Base-by-base conservation (phyloP, 805 yeast genomes). In the Candida schatavii region DNA sequence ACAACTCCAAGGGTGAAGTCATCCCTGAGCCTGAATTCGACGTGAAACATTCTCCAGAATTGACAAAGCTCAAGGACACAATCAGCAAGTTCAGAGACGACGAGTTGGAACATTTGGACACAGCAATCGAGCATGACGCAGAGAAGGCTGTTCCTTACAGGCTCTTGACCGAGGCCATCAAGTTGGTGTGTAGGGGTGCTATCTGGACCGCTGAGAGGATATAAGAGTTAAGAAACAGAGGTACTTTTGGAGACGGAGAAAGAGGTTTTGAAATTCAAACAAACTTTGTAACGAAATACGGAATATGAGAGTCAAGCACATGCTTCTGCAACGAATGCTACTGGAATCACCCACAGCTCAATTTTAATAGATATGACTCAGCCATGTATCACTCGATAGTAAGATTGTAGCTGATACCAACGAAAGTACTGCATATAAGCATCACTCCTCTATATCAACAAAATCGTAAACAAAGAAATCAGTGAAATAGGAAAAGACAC, bases 41-140 rank as follows among this genome's bases (percentile, higher is more conserved):
- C 5, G 46, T 57, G 9, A 54, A 50, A 35, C 64, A 65, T 6
- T 74, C 83, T 4, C 70, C 75, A 21, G 95, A 85, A 54, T 58
- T 88, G 35, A 57, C 63, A 3, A 61, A 67, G 1, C 67, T 93
- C 54, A 83, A 79, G 47, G 68, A 74, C 20, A 74, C 78, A 1
- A 83, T 93, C 41, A 80, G 80, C 44, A 71, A 77, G 39, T 93
- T 91, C 60, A 75, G 99, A 58, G 98, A 91, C 58, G 96, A 91
- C 39, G 99, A 91, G 62, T 72, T 91, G 46, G 98, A 91, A 64
- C 99, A 93, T 68, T 73, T 93, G 51, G 88, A 93, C 51, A 91
- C 96, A 0, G 99, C 99, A 0, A 78, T 93, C 17, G 85, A 86
- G 51, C 75, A 93, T 55, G 98, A 91, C 59, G 90, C 98, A 0